Evolutionary conservation across 1,284 basidiomycete species (phyloP), one percentile per base, ranked within the genome.

Genomic region (Leccinum angustisporum): DNA sequence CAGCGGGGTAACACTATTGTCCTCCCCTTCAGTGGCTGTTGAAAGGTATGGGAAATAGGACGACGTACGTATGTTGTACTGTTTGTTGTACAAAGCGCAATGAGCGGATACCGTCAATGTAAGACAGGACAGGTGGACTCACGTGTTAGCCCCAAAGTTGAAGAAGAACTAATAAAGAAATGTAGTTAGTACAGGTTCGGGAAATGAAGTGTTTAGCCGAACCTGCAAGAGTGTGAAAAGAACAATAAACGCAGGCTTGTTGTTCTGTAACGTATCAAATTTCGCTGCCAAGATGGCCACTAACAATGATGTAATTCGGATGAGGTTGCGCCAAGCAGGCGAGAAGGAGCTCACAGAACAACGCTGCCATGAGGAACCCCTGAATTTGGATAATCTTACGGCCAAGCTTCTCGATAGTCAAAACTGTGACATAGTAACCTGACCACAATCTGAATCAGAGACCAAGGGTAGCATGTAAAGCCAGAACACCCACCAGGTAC

Each of bases 121-220:
- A 60, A 61, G 25, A 43, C 46, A 43, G 38, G n/a, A n/a, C n/a
- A n/a, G 46, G 58, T 21, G 21, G 34, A 79, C 82, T 65, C 70
- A 85, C 81, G 90, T 82, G 77, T 95, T 96, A n/a, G 94, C 90
- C n/a, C 92, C 92, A 72, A 88, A 90, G 76, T 89, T 89, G 78
- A 88, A 88, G 78, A 88, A 88, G 79, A 89, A 88, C 79, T 88
- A 71, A 5, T 55, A 5, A 36, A n/a, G 5, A 16, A 11, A n/a
- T 33, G n/a, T 18, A 27, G 57, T 62, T 5, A 54, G 61, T 5
- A 13, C 16, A 21, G 10, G 5, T 43, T 8, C 1, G 27, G 6
- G 13, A 25, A 10, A 30, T 13, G 11, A 36, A 30, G 27, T 11
- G 5, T 16, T 57, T 4, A 31, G 33, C 58, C 53, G 8, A 33